Conservation (phyloP, 2,329 filamentous ascomycete species). For the Colletotrichum lini region DNA sequence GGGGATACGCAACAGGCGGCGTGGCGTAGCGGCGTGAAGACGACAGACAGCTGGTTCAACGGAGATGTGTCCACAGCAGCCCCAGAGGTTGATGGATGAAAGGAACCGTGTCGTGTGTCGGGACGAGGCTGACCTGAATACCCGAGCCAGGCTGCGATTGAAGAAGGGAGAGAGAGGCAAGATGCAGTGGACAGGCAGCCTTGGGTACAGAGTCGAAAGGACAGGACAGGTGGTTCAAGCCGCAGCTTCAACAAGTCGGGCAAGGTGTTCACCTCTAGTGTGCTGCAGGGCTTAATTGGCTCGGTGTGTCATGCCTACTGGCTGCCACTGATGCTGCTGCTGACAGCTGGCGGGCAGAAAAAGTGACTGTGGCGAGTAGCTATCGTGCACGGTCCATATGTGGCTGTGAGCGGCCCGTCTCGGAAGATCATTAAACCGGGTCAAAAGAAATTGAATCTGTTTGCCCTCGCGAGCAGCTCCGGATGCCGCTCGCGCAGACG, state of each 20-base stretch:
- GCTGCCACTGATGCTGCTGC: not conserved
- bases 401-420: not conserved
- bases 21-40: conserved; percentile 36
- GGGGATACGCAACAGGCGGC: conserved; percentile 26
- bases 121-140: conserved; percentile 26
- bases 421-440: conserved; percentile 5
- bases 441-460: too few relatives aligned
- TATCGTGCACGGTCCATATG: conserved; percentile 17
- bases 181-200: conserved; percentile 21
- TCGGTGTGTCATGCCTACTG: not conserved
- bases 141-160: conserved; percentile 26
- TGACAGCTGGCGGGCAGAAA: not conserved
- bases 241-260: conserved; percentile 15
- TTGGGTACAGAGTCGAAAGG: conserved; percentile 28
- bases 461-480: too few relatives aligned
- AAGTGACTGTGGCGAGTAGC: conserved; percentile 4
- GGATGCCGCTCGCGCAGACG: too few relatives aligned
- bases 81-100: conserved; percentile 6
- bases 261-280: conserved; percentile 20
- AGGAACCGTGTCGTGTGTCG: not conserved
- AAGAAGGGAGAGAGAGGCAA: conserved; percentile 6
- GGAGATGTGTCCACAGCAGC: conserved; percentile 39
- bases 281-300: conserved; percentile 26
- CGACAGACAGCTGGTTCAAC: conserved; percentile 28
- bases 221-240: conserved; percentile 40